Conservation (phyloP, 2,329 filamentous ascomycete genomes). For the Pyrenophora tritici-repentis region DNA sequence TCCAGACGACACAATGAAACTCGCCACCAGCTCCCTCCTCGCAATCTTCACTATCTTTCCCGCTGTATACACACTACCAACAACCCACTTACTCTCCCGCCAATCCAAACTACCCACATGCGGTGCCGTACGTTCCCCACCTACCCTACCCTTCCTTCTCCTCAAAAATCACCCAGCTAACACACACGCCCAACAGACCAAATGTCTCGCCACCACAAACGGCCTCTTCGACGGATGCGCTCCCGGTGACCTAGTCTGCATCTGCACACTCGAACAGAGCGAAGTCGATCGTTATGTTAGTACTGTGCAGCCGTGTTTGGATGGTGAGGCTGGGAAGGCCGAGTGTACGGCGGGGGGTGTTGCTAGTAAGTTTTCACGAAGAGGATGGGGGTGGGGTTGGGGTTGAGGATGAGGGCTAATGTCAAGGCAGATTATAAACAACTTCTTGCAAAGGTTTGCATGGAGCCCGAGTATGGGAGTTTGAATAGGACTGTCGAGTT, state of each 20-base stretch:
- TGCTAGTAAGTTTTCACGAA: constrained; percentile 18
- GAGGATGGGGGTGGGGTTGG: no score
- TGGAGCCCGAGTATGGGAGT: constrained; percentile 9
- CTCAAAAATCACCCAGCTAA: no score
- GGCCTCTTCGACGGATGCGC: constrained; percentile 16
- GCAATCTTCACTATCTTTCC: constrained; percentile 12
- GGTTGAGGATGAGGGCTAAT: no score
- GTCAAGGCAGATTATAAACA: no score
- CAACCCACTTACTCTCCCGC: constrained; percentile 1
- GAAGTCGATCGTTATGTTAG: constrained; percentile 21
- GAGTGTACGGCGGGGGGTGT: constrained; percentile 27
- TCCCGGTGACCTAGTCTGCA: constrained; percentile 11
- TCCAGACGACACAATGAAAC: constrained; percentile 13
- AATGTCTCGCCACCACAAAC: constrained; percentile 4
- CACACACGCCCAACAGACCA: not conserved
- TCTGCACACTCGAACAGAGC: constrained; percentile 23
- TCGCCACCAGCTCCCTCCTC: constrained; percentile 6
- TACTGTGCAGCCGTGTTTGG: constrained; percentile 25
- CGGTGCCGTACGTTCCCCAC: constrained; percentile 20
- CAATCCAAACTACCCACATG: constrained; percentile 19
- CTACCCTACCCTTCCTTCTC: no score
- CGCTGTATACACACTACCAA: constrained; percentile 14
- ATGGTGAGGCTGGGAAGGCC: constrained; percentile 11
- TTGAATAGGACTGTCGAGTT: constrained; percentile 18
- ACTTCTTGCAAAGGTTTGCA: constrained; percentile 17